These are phyloP conservation scores for Cladosporium sp. DNA, from an alignment of 2,329 filamentous ascomycete species.

Conservation along the genomic window DNA sequence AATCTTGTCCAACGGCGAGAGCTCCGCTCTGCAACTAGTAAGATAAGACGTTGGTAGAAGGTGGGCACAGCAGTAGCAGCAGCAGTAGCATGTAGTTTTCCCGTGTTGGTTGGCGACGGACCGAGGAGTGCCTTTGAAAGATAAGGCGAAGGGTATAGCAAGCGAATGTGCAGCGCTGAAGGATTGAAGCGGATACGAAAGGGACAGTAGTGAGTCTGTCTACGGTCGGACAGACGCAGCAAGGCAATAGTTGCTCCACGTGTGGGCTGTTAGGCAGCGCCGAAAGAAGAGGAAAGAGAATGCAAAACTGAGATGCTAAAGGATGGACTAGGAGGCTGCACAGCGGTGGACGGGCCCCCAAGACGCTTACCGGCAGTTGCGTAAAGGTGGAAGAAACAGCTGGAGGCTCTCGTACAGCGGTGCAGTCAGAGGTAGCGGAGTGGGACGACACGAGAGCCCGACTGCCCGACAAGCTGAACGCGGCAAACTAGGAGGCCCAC, in stretches of 20 bases:
- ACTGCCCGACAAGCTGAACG: neutral
- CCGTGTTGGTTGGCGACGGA: constrained; percentile 3
- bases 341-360: neutral
- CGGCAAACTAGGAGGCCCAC: neutral
- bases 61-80: constrained; percentile 1
- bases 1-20: neutral
- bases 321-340: neutral
- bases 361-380: constrained; percentile 11
- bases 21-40: constrained; percentile 6
- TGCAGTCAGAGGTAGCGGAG: neutral
- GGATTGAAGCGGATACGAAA: constrained; percentile 10
- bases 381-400: neutral
- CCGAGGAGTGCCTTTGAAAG: constrained; percentile 1
- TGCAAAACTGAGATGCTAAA: constrained; percentile 1
- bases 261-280: constrained; percentile 8
- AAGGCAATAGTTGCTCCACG: constrained; percentile 3
- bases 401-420: neutral
- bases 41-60: constrained; percentile 2
- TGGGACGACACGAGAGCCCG: neutral
- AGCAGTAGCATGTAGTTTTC: too few species aligned
- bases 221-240: neutral
- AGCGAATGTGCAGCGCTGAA: constrained; percentile 4
- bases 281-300: neutral
- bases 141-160: neutral
- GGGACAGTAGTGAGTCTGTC: too few species aligned